Percentiles rank a stretch among this genome's conserved stretches.
Conservation (phyloP, 2,329 filamentous ascomycete species). For the Sporothrix inflata region DNA sequence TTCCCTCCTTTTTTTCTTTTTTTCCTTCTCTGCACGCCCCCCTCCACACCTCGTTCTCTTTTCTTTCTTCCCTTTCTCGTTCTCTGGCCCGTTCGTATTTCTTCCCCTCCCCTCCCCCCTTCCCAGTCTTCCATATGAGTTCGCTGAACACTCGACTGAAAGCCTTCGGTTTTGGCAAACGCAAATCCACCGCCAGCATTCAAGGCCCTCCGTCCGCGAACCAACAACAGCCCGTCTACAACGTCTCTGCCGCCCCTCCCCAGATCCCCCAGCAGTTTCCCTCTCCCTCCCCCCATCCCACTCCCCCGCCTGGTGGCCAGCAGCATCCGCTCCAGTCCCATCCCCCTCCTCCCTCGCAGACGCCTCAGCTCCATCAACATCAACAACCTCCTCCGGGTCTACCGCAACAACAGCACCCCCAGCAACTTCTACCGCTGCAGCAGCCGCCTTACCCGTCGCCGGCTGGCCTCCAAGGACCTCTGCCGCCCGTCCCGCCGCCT, state of each 20-base stretch:
- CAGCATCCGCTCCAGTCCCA: slow-evolving; percentile 32
- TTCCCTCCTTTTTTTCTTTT: slow-evolving; percentile 18
- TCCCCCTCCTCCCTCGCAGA: slow-evolving; percentile 34
- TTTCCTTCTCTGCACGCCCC: slow-evolving; percentile 17
- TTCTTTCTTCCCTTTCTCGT: neutral
- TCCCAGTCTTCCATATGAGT: slow-evolving; percentile 62
- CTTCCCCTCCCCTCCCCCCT: slow-evolving; percentile 37
- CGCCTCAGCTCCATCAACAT: slow-evolving; percentile 31
- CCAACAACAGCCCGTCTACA: slow-evolving; percentile 30
- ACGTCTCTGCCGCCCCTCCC: slow-evolving; percentile 41
- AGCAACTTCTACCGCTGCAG: slow-evolving; percentile 32
- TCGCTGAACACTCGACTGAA: slow-evolving; percentile 65
- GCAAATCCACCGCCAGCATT: slow-evolving; percentile 69
- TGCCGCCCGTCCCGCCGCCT: slow-evolving; percentile 22
- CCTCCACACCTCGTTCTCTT: slow-evolving; percentile 14
- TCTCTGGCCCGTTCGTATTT: slow-evolving; percentile 35
- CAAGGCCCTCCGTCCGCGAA: slow-evolving; percentile 42
- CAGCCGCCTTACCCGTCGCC: slow-evolving; percentile 41
- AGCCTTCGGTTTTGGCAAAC: slow-evolving; percentile 80
- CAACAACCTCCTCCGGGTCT: slow-evolving; percentile 34
- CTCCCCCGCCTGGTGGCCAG: slow-evolving; percentile 29
- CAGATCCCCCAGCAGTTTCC: slow-evolving; percentile 58
- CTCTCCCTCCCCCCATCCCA: slow-evolving; percentile 35
- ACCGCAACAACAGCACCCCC: slow-evolving; percentile 20
- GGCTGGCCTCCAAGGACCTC: slow-evolving; percentile 29